Percentiles rank a stretch among this genome's conserved stretches.
Evolutionary conservation across 225 moss, liverwort and hornwort genomes (phyloP).

Genomic region (Bryum argenteum): DNA sequence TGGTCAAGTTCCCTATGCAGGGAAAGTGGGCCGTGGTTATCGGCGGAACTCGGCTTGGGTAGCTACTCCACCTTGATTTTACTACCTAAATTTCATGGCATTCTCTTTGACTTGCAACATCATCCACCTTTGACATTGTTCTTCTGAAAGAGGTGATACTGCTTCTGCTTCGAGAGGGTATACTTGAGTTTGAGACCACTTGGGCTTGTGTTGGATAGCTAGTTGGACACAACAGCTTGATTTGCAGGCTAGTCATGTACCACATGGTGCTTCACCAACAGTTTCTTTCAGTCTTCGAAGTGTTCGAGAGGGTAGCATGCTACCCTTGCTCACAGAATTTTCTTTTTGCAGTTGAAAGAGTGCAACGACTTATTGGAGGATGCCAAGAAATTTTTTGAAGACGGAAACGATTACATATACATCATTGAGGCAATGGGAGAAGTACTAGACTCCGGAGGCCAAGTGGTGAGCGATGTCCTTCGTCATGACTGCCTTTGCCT

Average conservation of each 20-base stretch:
- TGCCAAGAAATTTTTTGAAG: constrained; percentile 62
- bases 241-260: constrained; percentile 4
- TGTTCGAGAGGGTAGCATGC: constrained; percentile 25
- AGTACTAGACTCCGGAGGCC: constrained; percentile 91
- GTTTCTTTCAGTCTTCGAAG: neutral
- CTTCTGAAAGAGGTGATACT: neutral
- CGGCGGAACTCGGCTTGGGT: constrained; percentile 86
- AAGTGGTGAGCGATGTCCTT: constrained; percentile 74
- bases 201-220: constrained; percentile 27
- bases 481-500: constrained; percentile 92
- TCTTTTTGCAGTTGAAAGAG: constrained; percentile 71
- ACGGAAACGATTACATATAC: constrained; percentile 59
- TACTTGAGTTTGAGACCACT: constrained; percentile 3
- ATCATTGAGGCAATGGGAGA: constrained; percentile 92
- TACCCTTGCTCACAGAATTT: constrained; percentile 28
- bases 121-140: neutral
- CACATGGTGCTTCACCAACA: neutral
- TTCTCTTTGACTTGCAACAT: neutral
- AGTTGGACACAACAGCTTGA: too few relatives aligned
- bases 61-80: constrained; percentile 28
- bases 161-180: neutral
- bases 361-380: constrained; percentile 86
- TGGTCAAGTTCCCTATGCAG: constrained; percentile 42
- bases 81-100: neutral
- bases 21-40: constrained; percentile 63